Evolutionary conservation across 1,284 basidiomycete genomes (phyloP).

Genomic region (Puccinia horiana): DNA sequence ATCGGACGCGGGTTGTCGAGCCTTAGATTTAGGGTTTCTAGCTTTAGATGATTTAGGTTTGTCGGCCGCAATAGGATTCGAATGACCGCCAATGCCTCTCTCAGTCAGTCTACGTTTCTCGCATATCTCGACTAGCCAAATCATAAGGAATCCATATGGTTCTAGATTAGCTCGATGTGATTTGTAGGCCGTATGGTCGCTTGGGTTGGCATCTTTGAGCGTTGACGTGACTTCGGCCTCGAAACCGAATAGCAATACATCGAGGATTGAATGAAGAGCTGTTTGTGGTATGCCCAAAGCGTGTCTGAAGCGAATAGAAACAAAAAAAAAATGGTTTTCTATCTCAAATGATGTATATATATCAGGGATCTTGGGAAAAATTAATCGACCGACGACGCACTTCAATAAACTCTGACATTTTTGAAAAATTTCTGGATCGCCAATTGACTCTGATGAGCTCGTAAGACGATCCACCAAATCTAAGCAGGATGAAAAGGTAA

Average conservation of each 20-base stretch:
- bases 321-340: background rate
- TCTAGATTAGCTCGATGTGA: conserved; percentile 75
- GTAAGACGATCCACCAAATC: conserved; percentile 51
- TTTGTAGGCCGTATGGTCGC: conserved; percentile 70
- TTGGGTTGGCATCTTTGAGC: conserved; percentile 66
- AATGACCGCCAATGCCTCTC: background rate
- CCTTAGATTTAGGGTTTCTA: conserved; percentile 21
- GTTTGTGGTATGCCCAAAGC: conserved; percentile 47
- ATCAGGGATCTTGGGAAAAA: background rate
- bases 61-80: background rate
- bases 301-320: conserved; percentile 41
- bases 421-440: conserved; percentile 49
- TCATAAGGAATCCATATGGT: conserved; percentile 80
- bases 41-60: conserved; percentile 24
- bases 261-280: conserved; percentile 50
- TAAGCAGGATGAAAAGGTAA: background rate
- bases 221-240: conserved; percentile 70
- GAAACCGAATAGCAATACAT: conserved; percentile 57
- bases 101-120: conserved; percentile 63
- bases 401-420: conserved; percentile 51
- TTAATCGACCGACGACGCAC: conserved; percentile 20
- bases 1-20: background rate
- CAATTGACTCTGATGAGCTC: conserved; percentile 47
- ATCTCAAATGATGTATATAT: background rate
- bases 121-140: conserved; percentile 77